Conservation (phyloP, 2,329 filamentous ascomycete species). For the Calonectria montana region DNA sequence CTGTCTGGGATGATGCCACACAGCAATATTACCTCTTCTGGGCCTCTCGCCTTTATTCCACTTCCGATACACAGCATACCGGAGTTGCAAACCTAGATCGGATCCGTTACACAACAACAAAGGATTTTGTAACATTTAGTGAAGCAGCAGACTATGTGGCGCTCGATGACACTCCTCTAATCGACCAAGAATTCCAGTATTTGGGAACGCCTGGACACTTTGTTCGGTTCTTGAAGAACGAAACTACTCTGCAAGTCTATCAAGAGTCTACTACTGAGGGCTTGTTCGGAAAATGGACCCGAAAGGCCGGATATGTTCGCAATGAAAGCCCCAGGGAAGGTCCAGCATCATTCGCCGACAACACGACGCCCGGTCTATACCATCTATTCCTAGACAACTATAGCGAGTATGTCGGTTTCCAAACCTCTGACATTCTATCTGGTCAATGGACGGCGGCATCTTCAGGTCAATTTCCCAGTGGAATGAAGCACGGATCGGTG, state of each 20-base stretch:
- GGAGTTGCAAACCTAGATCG: constrained; percentile 53
- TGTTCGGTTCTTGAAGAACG: constrained; percentile 63
- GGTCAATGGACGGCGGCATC: constrained; percentile 47
- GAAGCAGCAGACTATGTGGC: constrained; percentile 57
- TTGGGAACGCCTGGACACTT: constrained; percentile 54
- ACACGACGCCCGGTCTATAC: constrained; percentile 47
- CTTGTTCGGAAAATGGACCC: constrained; percentile 60
- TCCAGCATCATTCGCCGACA: constrained; percentile 52
- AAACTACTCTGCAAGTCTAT: constrained; percentile 60
- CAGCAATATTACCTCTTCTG: constrained; percentile 61
- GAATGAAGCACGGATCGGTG: constrained; percentile 61
- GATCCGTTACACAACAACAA: constrained; percentile 63
- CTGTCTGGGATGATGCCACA: constrained; percentile 48
- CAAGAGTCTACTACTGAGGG: constrained; percentile 57
- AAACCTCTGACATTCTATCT: constrained; percentile 51
- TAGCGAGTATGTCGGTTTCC: constrained; percentile 57
- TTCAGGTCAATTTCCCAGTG: constrained; percentile 52
- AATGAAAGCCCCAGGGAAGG: constrained; percentile 49
- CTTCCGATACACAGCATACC: constrained; percentile 57
- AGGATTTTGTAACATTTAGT: constrained; percentile 61
- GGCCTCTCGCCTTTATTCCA: constrained; percentile 57
- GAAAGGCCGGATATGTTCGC: constrained; percentile 50
- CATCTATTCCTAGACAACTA: constrained; percentile 59
- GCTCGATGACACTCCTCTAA: constrained; percentile 53
- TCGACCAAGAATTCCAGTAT: constrained; percentile 61